These are phyloP conservation scores for Pseudonectria foliicola DNA, from an alignment of 2,329 filamentous ascomycete genomes.

Conservation along the genomic window DNA sequence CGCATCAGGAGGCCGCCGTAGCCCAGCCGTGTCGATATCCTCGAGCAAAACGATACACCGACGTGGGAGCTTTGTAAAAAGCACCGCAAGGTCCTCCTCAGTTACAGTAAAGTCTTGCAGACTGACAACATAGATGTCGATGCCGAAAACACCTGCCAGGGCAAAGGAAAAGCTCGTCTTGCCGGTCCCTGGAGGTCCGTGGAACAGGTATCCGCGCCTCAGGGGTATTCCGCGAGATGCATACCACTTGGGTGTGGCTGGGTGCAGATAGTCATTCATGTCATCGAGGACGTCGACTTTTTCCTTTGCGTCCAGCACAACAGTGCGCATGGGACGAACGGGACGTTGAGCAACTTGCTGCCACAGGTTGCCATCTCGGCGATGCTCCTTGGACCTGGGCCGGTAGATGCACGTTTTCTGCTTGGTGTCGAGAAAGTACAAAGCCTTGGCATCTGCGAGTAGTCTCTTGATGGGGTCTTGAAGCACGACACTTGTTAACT, in stretches of 20 bases:
- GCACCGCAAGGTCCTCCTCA: constrained; percentile 51
- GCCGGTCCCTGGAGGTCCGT: constrained; percentile 68
- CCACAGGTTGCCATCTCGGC: constrained; percentile 44
- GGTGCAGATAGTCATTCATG: constrained; percentile 72
- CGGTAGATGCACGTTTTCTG: constrained; percentile 54
- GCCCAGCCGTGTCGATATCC: constrained; percentile 61
- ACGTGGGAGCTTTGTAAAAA: constrained; percentile 55
- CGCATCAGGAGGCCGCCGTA: constrained; percentile 36
- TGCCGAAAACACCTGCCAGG: constrained; percentile 56
- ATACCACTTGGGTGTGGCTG: constrained; percentile 65
- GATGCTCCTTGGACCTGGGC: constrained; percentile 38
- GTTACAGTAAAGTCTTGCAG: constrained; percentile 51
- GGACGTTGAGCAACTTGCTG: constrained; percentile 54
- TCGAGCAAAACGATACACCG: constrained; percentile 61
- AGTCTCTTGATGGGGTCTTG: constrained; percentile 48
- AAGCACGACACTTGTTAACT: too few species aligned
- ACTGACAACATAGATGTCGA: constrained; percentile 58
- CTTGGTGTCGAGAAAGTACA: constrained; percentile 45
- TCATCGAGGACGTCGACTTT: constrained; percentile 62
- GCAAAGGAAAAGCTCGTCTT: constrained; percentile 64
- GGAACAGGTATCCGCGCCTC: constrained; percentile 68
- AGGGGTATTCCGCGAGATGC: constrained; percentile 69
- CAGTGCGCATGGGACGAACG: constrained; percentile 64
- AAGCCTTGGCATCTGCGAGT: constrained; percentile 44
- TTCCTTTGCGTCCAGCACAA: constrained; percentile 61